A percentile compares a stretch with the other conserved stretches of the same genome.
Conservation (phyloP, 2,329 filamentous ascomycete species). For the Sporothrix sp. region DNA sequence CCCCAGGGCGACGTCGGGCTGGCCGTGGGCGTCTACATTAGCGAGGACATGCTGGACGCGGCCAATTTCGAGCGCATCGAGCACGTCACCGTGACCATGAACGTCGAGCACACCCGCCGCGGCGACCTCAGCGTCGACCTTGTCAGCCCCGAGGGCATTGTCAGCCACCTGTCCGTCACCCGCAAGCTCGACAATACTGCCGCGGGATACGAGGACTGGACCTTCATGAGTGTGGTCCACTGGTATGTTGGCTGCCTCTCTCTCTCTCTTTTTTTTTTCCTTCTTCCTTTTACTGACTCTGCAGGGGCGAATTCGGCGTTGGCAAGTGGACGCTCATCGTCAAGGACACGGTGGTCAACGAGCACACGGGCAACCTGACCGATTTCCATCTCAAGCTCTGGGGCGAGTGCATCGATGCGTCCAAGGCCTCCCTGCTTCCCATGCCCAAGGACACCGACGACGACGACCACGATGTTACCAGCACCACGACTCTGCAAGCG, state of each 20-base stretch:
- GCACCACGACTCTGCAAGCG: constrained; percentile 51
- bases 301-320: constrained; percentile 74
- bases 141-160: constrained; percentile 68
- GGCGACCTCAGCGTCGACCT: constrained; percentile 91
- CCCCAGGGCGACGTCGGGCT: constrained; percentile 78
- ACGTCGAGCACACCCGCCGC: constrained; percentile 74
- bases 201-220: constrained; percentile 85
- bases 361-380: constrained; percentile 64
- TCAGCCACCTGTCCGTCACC: constrained; percentile 73
- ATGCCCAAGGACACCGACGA: constrained; percentile 79
- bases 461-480: constrained; percentile 61
- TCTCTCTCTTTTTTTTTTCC: background rate
- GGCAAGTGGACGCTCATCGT: constrained; percentile 89
- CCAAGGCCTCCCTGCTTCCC: constrained; percentile 64
- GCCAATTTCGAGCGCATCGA: constrained; percentile 82
- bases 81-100: constrained; percentile 97
- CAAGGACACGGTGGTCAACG: constrained; percentile 73
- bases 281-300: constrained; percentile 23
- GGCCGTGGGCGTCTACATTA: constrained; percentile 72
- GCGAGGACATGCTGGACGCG: constrained; percentile 63
- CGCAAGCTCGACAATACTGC: constrained; percentile 58
- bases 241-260: constrained; percentile 52
- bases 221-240: constrained; percentile 96
- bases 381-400: constrained; percentile 94
- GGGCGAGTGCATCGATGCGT: constrained; percentile 75